phyloP scores from a whole-genome alignment of 306 rosid species.

The Cucumis melo region DNA sequence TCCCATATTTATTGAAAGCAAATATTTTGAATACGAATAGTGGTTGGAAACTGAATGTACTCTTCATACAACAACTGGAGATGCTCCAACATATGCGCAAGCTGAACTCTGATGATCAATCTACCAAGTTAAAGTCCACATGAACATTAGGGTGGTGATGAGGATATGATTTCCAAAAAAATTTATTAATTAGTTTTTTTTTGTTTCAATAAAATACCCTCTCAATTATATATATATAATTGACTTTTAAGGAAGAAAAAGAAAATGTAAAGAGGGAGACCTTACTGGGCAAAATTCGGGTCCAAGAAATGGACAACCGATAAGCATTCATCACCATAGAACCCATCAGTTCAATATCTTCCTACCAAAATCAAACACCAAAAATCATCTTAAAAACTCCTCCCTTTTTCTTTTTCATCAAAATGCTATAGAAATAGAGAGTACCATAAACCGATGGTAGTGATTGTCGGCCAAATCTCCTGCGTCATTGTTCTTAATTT shows the following conservation, averaged over 20 bases:
- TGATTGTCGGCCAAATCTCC: conserved; percentile 62
- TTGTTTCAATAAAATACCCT: too few relatives aligned
- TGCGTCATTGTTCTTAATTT: conserved; percentile 21
- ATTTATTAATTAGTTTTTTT: too few relatives aligned
- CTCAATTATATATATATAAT: too few relatives aligned
- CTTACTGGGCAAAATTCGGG: neutral
- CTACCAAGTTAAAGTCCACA: too few relatives aligned
- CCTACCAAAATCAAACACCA: neutral
- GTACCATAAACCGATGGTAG: conserved; percentile 42
- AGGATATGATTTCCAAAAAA: too few relatives aligned
- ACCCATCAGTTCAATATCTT: neutral
- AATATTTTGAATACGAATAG: neutral
- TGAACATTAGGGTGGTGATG: too few relatives aligned
- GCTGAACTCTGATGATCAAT: conserved; percentile 61
- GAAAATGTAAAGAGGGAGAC: too few relatives aligned
- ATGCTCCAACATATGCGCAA: conserved; percentile 70
- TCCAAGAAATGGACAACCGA: neutral
- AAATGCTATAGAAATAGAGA: too few relatives aligned
- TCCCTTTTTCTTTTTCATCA: too few relatives aligned
- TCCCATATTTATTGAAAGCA: neutral
- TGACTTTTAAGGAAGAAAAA: too few relatives aligned
- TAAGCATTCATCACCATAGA: neutral
- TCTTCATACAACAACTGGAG: conserved; percentile 63
- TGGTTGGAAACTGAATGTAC: neutral
- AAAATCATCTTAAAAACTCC: too few relatives aligned